These are phyloP conservation scores for Clohesyomyces aquaticus DNA, from an alignment of 495 filamentous ascomycete species.

Conservation along the genomic window DNA sequence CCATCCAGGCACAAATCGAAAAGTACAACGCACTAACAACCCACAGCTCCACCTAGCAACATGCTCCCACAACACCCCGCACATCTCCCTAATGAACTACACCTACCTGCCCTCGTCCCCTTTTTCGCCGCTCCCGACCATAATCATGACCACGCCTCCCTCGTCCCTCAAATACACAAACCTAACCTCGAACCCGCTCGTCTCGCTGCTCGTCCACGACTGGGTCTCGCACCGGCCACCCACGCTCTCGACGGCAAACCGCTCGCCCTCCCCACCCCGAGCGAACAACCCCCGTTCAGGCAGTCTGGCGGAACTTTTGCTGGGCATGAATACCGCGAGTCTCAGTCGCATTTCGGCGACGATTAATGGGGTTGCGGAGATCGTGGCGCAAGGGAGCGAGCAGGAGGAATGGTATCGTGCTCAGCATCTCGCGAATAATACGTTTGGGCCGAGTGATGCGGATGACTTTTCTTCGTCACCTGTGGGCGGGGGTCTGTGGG, in stretches of 20 bases:
- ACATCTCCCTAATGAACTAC: slow-evolving; percentile 98
- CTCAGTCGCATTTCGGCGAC: slow-evolving; percentile 91
- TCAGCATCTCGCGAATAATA: slow-evolving; percentile 88
- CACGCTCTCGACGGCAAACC: slow-evolving; percentile 57
- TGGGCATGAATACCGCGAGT: slow-evolving; percentile 86
- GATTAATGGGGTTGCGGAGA: slow-evolving; percentile 78
- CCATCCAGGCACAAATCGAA: background rate
- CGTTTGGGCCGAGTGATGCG: slow-evolving; percentile 63
- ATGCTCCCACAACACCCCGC: slow-evolving; percentile 76
- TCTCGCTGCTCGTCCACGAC: slow-evolving; percentile 95
- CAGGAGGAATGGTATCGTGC: slow-evolving; percentile 82
- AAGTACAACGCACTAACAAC: slow-evolving; percentile 3
- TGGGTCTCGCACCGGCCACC: slow-evolving; percentile 96
- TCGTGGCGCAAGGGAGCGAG: slow-evolving; percentile 71
- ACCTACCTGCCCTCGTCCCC: slow-evolving; percentile 90
- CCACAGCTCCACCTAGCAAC: slow-evolving; percentile 91
- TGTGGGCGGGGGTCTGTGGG: slow-evolving; percentile 29
- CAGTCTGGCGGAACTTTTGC: slow-evolving; percentile 76
- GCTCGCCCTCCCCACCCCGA: slow-evolving; percentile 18
- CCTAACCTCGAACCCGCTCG: slow-evolving; percentile 82
- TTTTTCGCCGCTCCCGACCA: slow-evolving; percentile 56
- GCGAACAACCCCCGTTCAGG: slow-evolving; percentile 63
- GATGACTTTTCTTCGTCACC: slow-evolving; percentile 42
- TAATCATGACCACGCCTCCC: slow-evolving; percentile 41
- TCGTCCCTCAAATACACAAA: slow-evolving; percentile 86